Percentiles rank a stretch among this genome's conserved stretches.
Conservation (phyloP, 78 protist genomes). For the Dictyostelium purpureum region DNA sequence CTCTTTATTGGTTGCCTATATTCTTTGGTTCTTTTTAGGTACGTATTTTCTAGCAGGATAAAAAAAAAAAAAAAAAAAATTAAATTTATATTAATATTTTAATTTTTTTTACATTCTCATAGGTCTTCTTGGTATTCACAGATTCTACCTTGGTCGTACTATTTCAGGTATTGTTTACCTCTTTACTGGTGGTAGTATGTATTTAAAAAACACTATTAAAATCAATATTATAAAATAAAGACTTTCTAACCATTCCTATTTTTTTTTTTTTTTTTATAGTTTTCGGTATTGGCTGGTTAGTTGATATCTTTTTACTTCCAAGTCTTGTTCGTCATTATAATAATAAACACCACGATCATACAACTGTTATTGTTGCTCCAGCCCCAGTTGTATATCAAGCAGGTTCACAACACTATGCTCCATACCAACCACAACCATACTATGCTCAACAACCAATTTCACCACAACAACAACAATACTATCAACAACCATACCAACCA, state of each 20-base stretch:
- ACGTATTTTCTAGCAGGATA: background rate
- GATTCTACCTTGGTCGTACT: constrained; percentile 50
- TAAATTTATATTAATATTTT: background rate
- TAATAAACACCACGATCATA: constrained; percentile 18
- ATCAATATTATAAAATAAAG: background rate
- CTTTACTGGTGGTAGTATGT: constrained; percentile 41
- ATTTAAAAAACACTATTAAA: background rate
- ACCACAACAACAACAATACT: constrained; percentile 16
- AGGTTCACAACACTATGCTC: constrained; percentile 20
- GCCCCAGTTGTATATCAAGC: constrained; percentile 59
- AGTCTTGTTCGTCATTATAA: constrained; percentile 29
- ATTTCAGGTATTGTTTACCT: constrained; percentile 36
- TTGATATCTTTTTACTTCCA: constrained; percentile 27
- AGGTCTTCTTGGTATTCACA: constrained; percentile 33
- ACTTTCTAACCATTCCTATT: too few relatives aligned
- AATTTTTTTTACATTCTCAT: constrained; percentile 4
- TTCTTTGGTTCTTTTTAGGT: background rate
- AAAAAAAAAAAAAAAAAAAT: background rate
- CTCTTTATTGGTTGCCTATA: background rate
- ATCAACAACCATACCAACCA: constrained; percentile 53
- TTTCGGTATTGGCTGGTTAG: constrained; percentile 63
- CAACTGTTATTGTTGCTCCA: constrained; percentile 52
- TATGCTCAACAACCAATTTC: constrained; percentile 44
- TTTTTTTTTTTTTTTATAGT: too few relatives aligned
- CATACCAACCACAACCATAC: constrained; percentile 75